A percentile compares a stretch with the other conserved stretches of the same genome.
Evolutionary conservation across 371 early-diverging fungal genomes (phyloP).

Genomic region (Mortierella sp.): DNA sequence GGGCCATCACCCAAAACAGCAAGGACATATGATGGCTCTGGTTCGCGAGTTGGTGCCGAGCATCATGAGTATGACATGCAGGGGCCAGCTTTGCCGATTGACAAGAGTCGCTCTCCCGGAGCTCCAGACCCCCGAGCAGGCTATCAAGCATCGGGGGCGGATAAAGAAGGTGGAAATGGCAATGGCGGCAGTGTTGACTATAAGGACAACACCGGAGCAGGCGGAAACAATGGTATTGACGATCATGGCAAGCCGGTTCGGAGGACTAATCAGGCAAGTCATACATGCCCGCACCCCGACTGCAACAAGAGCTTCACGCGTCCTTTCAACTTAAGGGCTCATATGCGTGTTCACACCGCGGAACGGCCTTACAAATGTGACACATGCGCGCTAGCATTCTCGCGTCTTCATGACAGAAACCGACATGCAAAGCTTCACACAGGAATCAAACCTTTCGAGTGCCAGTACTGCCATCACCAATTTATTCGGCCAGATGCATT

Average conservation of each 20-base stretch:
- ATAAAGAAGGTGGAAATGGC: neutral
- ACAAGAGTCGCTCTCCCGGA: slow-evolving; percentile 12
- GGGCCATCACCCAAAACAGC: slow-evolving; percentile 33
- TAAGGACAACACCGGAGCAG: neutral
- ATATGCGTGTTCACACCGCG: slow-evolving; percentile 80
- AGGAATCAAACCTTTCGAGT: slow-evolving; percentile 75
- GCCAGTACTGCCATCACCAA: slow-evolving; percentile 65
- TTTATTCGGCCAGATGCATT: slow-evolving; percentile 81
- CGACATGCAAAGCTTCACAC: slow-evolving; percentile 80
- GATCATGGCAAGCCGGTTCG: slow-evolving; percentile 26
- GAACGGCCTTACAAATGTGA: slow-evolving; percentile 80
- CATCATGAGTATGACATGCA: slow-evolving; percentile 41
- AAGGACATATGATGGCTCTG: slow-evolving; percentile 29
- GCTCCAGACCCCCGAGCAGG: neutral
- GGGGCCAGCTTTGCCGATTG: slow-evolving; percentile 38
- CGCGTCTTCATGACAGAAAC: slow-evolving; percentile 85
- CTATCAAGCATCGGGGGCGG: neutral
- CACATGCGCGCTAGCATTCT: slow-evolving; percentile 72
- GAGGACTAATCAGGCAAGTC: slow-evolving; percentile 31
- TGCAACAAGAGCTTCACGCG: slow-evolving; percentile 86
- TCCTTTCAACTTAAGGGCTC: slow-evolving; percentile 86
- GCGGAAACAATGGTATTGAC: slow-evolving; percentile 10
- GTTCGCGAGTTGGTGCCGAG: slow-evolving; percentile 16
- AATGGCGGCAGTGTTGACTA: neutral
- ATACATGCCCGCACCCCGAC: slow-evolving; percentile 61